Percentiles rank a stretch among this genome's conserved stretches.
These are phyloP conservation scores for Candida stauntonica DNA, from an alignment of 805 yeast genomes.

Conservation along the genomic window DNA sequence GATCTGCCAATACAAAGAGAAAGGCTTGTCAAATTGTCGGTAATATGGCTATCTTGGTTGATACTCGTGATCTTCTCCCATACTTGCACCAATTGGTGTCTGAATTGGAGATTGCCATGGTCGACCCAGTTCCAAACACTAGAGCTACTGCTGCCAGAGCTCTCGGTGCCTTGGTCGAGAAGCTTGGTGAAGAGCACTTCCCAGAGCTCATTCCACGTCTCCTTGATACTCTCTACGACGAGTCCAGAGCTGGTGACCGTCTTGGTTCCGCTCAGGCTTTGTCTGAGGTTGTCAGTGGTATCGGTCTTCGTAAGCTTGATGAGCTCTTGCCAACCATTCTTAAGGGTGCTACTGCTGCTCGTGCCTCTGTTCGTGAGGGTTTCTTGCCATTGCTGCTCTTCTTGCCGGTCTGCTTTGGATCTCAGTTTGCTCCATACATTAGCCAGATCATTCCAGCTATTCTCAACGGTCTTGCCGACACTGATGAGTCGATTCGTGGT, in stretches of 20 bases:
- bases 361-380: constrained; percentile 79
- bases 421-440: constrained; percentile 86
- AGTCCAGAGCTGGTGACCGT: constrained; percentile 78
- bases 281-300: constrained; percentile 88
- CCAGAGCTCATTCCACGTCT: constrained; percentile 85
- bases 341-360: constrained; percentile 61
- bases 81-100: constrained; percentile 72
- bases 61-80: constrained; percentile 77
- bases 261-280: constrained; percentile 97
- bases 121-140: constrained; percentile 96
- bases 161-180: constrained; percentile 91
- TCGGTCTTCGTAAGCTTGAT: constrained; percentile 83
- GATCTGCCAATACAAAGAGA: constrained; percentile 89
- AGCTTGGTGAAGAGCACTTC: constrained; percentile 93
- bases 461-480: constrained; percentile 85
- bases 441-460: constrained; percentile 86
- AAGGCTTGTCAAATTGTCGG: constrained; percentile 98
- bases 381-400: constrained; percentile 85
- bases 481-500: constrained; percentile 81
- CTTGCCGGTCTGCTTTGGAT: constrained; percentile 91
- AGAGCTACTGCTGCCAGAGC: constrained; percentile 98
- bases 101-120: constrained; percentile 91
- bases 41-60: constrained; percentile 95
- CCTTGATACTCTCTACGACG: constrained; percentile 71
- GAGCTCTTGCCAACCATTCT: constrained; percentile 81